Base-by-base conservation (phyloP, 257 asterid genomes). In the Plantago elongata region DNA sequence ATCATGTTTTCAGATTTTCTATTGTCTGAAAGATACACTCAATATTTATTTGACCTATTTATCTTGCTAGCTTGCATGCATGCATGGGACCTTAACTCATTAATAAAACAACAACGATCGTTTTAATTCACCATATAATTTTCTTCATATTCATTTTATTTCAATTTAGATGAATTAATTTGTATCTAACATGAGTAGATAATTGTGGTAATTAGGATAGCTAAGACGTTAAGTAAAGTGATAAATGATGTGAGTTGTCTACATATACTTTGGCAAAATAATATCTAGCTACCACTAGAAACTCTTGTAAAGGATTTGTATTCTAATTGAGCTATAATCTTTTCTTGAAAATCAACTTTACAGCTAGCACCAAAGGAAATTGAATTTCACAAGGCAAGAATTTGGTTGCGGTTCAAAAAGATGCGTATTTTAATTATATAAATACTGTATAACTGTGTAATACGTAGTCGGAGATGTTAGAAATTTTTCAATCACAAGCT, bases 321-420 rank as follows among this genome's bases (percentile, higher is more conserved):
- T 54, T 12, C 30, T 13, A n/a, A n/a, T n/a, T 54, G 58, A 8
- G 22, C 42, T 18, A 54, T 12, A 13, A 9, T 16, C 5, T 8
- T n/a, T n/a, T n/a, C n/a, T n/a, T n/a, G n/a, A n/a, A 52, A 7
- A 51, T 17, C 34, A 51, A 51, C 55, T 51, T 18, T 9, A 52
- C 58, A 54, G 42, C 58, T 54, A 54, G 58, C 58, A 27, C 59
- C 18, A 22, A 11, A 54, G 18, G 43, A 54, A 54, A n/a, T 34
- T 45, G 12, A 45, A 45, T 56, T 56, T 9, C 61, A 37, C 61
- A 56, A 56, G 61, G 27, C 61, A 37, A 45, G 11, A 11, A 30
- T 13, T 55, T 34, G 30, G 0, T 15, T 43, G 49, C 17, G 27
- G 13, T 29, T 22, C 44, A 2, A 13, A 4, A 22, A 27, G 4